Evolutionary conservation across 2,329 filamentous ascomycete species (phyloP).

Genomic region (Claviceps purpurea): DNA sequence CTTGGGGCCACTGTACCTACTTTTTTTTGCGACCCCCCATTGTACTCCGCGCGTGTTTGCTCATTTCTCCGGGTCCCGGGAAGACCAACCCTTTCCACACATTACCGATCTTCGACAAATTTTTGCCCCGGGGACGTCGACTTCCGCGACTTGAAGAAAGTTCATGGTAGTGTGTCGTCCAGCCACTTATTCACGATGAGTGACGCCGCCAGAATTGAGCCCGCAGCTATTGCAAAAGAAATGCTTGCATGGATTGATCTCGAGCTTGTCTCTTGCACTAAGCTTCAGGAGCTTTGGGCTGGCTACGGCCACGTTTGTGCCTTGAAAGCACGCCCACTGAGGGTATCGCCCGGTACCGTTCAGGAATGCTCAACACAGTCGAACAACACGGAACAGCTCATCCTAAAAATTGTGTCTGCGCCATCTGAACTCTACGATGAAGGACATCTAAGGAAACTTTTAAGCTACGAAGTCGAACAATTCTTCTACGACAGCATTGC

Average conservation of each 20-base stretch:
- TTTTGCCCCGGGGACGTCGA: too few species aligned
- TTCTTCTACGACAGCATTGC: conserved; percentile 48
- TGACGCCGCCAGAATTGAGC: neutral
- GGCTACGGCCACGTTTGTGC: conserved; percentile 44
- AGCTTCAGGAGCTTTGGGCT: conserved; percentile 34
- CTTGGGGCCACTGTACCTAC: too few species aligned
- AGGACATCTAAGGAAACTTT: conserved; percentile 50
- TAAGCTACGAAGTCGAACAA: conserved; percentile 55
- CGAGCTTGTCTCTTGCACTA: conserved; percentile 23
- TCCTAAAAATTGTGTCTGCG: conserved; percentile 48
- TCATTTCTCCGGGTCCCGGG: too few species aligned
- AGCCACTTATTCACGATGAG: neutral
- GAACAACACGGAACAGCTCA: conserved; percentile 22
- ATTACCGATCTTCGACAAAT: too few species aligned
- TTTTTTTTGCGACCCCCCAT: too few species aligned
- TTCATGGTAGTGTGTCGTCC: too few species aligned
- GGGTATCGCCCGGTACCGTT: conserved; percentile 9
- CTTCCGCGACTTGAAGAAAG: too few species aligned
- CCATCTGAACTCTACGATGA: conserved; percentile 33
- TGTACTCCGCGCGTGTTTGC: too few species aligned
- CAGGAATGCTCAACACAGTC: neutral
- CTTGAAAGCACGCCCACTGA: conserved; percentile 28
- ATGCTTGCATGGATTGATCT: conserved; percentile 27
- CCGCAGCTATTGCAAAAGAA: conserved; percentile 23
- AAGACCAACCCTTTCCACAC: too few species aligned